Evolutionary conservation across 768 basidiomycete species (phyloP).

Genomic region (Lactarius trivialis): DNA sequence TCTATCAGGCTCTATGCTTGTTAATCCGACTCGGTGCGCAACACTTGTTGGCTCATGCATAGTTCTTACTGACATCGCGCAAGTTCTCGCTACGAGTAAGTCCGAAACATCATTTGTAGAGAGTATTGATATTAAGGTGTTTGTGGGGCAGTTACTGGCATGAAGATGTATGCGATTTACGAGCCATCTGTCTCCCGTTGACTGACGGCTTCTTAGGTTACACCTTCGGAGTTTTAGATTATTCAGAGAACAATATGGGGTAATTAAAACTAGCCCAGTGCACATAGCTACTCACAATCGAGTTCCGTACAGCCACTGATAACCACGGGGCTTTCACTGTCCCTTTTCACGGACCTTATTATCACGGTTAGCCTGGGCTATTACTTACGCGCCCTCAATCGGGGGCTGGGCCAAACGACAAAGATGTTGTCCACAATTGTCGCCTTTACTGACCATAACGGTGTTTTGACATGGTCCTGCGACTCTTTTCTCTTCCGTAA

Average conservation of each 20-base stretch:
- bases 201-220: neutral
- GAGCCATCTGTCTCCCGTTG: neutral
- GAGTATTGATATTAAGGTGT: neutral
- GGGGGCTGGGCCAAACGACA: conserved; percentile 1
- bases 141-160: neutral
- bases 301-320: conserved; percentile 1
- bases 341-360: conserved; percentile 12
- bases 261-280: neutral
- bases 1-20: neutral
- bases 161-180: conserved; percentile 4
- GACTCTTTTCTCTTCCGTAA: neutral
- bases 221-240: neutral
- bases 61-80: neutral
- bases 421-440: conserved; percentile 16
- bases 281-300: neutral
- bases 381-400: conserved; percentile 18
- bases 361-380: conserved; percentile 12
- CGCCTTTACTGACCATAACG: conserved; percentile 12
- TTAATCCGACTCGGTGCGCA: neutral
- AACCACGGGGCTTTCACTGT: conserved; percentile 10
- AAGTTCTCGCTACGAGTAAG: conserved; percentile 6
- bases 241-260: neutral
- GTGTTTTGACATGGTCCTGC: conserved; percentile 19
- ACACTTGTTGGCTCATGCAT: neutral
- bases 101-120: neutral